Evolutionary conservation across 495 filamentous ascomycete genomes (phyloP), one percentile per base, ranked within the genome.

Genomic region (Neurospora hispaniola): DNA sequence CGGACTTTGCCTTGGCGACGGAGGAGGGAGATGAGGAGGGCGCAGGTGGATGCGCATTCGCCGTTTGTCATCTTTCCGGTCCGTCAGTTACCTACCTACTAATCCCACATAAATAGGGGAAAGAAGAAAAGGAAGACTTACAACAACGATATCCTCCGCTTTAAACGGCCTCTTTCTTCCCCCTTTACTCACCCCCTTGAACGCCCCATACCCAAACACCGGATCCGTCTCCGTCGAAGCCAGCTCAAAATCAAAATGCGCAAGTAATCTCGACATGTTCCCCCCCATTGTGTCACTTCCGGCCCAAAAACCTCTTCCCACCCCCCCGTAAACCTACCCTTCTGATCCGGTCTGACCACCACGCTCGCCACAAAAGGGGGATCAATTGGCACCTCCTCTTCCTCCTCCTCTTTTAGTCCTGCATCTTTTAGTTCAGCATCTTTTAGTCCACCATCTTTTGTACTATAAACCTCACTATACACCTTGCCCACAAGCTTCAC

Each of bases 11-110:
- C 42, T 35, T 66, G 41, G 0, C 6, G 18, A 1, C 5, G 12
- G n/a, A 71, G 70, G 1, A 71, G 31, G 5, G 41, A 38, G 16
- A 44, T 12, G 23, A 71, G 42, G 40, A 71, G 43, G 7, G 42
- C 70, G 31, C 70, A 71, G 23, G 70, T 71, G 6, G 70, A 71
- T 23, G 42, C 70, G 31, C 70, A 71, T 42, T 71, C 42, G 41
- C 42, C 42, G 43, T 71, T 39, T n/a, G 70, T 71, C 39, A 62
- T 35, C 46, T 48, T 4, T 35, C 5, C 3, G 39, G 39, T 40
- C 38, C 1, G 35, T 35, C 35, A 35, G 35, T 23, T 23, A 23
- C 23, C 1, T 23, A 23, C 23, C 23, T 23, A 1, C 23, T 31
- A 31, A 31, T 31, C 27, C 27, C 2, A 31, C 27, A 31, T 31